These are phyloP conservation scores for Eucalyptus victrix DNA, from an alignment of 345 rosid genomes.

Conservation along the genomic window DNA sequence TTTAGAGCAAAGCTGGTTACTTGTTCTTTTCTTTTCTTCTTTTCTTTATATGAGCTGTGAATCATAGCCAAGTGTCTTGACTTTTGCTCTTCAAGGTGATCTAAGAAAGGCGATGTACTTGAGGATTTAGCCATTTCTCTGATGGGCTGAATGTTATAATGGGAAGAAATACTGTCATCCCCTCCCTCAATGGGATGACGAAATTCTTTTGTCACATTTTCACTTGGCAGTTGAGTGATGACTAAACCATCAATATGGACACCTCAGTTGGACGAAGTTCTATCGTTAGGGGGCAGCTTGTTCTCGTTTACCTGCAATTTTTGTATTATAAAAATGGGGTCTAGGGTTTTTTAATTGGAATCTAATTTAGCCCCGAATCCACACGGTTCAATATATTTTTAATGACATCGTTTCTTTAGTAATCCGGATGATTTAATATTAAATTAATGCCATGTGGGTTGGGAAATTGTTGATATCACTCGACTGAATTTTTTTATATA, in stretches of 20 bases:
- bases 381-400: not conserved
- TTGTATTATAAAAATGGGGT: not conserved
- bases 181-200: not conserved
- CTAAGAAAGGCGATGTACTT: not conserved
- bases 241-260: not conserved
- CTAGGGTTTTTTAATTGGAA: not conserved
- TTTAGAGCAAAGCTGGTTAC: not conserved
- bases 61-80: not conserved
- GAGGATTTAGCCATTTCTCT: not conserved
- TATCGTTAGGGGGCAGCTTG: not conserved
- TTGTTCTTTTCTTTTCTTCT: not conserved
- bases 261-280: not conserved
- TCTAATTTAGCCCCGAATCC: not conserved
- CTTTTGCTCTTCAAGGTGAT: not conserved
- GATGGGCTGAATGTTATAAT: not conserved
- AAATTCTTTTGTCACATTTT: not conserved
- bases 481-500: not conserved
- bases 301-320: not conserved
- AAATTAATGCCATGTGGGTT: not conserved
- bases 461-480: not conserved
- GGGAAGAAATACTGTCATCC: not conserved
- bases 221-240: not conserved
- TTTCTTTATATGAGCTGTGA: not conserved
- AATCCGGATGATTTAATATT: not conserved
- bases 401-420: not conserved